A percentile compares a stretch with the other conserved stretches of the same genome.
phyloP scores from a whole-genome alignment of 192 early-diverging fungal genomes.

The Backusella australiensis region DNA sequence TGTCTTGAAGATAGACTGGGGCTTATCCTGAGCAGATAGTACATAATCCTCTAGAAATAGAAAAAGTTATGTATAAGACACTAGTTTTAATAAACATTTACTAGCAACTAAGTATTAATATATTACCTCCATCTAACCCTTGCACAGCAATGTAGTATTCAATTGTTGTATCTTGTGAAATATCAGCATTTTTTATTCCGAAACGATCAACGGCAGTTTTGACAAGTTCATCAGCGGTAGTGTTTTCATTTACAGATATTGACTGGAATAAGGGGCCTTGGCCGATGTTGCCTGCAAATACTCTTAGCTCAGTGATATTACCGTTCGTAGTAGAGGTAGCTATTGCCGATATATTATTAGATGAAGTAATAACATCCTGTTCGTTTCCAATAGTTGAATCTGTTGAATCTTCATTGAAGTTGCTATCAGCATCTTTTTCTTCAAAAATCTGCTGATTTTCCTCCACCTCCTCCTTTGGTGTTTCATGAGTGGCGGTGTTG shows the following conservation, averaged over 20 bases:
- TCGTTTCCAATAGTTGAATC: not conserved
- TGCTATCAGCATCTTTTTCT: not conserved
- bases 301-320: conserved; percentile 20
- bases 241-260: conserved; percentile 36
- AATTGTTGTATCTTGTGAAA: conserved; percentile 24
- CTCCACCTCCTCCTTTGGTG: conserved; percentile 15
- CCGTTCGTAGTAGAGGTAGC: not conserved
- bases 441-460: not conserved
- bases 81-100: not conserved
- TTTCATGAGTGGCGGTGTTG: not conserved
- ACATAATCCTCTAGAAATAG: conserved; percentile 38
- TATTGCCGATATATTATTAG: not conserved
- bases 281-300: conserved; percentile 53
- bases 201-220: conserved; percentile 48
- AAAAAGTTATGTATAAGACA: not conserved
- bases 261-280: conserved; percentile 47
- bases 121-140: conserved; percentile 42
- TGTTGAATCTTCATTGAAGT: not conserved
- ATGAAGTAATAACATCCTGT: not conserved
- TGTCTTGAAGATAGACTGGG: conserved; percentile 47
- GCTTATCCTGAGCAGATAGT: conserved; percentile 45
- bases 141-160: conserved; percentile 49
- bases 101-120: conserved; percentile 4
- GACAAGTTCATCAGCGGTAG: conserved; percentile 43
- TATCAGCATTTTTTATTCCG: conserved; percentile 33